Conservation (phyloP, 495 filamentous ascomycete genomes). For the Cercophora sp. region DNA sequence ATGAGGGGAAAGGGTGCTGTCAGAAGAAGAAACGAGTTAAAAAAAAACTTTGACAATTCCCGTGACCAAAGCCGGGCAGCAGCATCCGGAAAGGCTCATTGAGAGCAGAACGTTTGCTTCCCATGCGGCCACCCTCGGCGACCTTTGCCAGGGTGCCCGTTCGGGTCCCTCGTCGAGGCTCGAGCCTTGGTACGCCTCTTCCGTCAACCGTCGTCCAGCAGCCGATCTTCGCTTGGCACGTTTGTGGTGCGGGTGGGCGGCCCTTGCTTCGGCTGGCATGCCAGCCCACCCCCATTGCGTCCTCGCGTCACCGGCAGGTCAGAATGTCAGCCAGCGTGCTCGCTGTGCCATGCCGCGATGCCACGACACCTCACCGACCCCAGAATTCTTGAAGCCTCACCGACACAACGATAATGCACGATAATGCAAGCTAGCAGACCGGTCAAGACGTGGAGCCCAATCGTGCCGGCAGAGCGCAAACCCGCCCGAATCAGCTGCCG, state of each 20-base stretch:
- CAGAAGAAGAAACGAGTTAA: not conserved
- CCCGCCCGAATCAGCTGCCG: conserved; percentile 11
- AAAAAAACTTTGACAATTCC: conserved; percentile 10
- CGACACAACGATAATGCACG: conserved; percentile 28
- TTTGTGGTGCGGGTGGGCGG: not conserved
- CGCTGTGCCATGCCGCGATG: conserved; percentile 18
- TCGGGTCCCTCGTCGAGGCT: too few relatives aligned
- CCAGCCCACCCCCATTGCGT: conserved; percentile 11
- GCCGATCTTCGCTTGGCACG: conserved; percentile 14
- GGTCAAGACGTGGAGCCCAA: conserved; percentile 25
- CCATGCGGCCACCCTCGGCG: conserved; percentile 24
- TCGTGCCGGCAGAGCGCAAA: conserved; percentile 2
- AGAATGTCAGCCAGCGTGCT: conserved; percentile 1
- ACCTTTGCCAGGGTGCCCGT: conserved; percentile 10
- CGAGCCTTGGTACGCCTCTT: conserved; percentile 10
- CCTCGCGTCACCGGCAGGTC: conserved; percentile 20
- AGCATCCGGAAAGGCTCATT: conserved; percentile 5
- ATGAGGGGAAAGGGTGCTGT: conserved; percentile 1
- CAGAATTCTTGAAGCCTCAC: conserved; percentile 21
- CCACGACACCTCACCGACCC: conserved; percentile 27
- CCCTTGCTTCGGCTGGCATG: conserved; percentile 9
- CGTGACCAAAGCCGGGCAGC: conserved; percentile 2
- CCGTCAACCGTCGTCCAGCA: conserved; percentile 14
- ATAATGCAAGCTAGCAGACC: conserved; percentile 29
- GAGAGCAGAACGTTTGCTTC: conserved; percentile 1